These are phyloP conservation scores for Polyplosphaeria fusca DNA, from an alignment of 495 filamentous ascomycete genomes.

Conservation along the genomic window DNA sequence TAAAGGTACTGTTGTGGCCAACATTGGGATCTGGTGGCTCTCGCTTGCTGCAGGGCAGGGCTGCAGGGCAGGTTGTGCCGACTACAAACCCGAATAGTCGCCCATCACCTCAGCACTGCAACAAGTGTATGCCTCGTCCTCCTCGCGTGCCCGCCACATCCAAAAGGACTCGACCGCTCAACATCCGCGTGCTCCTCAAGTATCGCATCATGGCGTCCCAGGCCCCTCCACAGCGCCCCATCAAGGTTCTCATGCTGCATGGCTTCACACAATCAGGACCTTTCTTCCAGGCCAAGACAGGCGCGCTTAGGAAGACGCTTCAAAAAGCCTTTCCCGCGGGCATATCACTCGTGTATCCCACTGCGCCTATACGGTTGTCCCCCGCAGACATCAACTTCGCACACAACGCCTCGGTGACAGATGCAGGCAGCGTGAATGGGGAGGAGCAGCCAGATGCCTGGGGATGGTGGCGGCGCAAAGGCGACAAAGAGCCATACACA, in stretches of 20 bases:
- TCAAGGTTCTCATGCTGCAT: slow-evolving; percentile 50
- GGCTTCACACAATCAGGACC: slow-evolving; percentile 90
- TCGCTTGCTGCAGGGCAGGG: too few relatives aligned
- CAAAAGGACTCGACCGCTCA: neutral
- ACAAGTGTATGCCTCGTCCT: too few relatives aligned
- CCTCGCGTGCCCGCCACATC: neutral
- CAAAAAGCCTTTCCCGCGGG: slow-evolving; percentile 63
- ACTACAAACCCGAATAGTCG: too few relatives aligned
- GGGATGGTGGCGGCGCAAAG: slow-evolving; percentile 81
- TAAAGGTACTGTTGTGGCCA: too few relatives aligned
- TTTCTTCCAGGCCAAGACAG: slow-evolving; percentile 84
- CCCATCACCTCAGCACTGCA: too few relatives aligned
- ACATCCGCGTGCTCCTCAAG: slow-evolving; percentile 3
- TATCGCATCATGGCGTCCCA: slow-evolving; percentile 19
- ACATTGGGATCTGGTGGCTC: too few relatives aligned
- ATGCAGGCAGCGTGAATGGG: slow-evolving; percentile 4
- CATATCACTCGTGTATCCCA: slow-evolving; percentile 58
- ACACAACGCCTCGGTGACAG: slow-evolving; percentile 1
- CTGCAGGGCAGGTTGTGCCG: too few relatives aligned
- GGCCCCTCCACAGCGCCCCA: slow-evolving; percentile 20
- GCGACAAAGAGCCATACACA: slow-evolving; percentile 47
- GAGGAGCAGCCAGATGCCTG: slow-evolving; percentile 58
- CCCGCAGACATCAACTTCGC: slow-evolving; percentile 68
- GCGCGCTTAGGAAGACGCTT: slow-evolving; percentile 77
- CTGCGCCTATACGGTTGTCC: slow-evolving; percentile 59